Evolutionary conservation across 176 grass and related monocot genomes (phyloP), one percentile per base, ranked within the genome.

Genomic region (Zea luxurians): DNA sequence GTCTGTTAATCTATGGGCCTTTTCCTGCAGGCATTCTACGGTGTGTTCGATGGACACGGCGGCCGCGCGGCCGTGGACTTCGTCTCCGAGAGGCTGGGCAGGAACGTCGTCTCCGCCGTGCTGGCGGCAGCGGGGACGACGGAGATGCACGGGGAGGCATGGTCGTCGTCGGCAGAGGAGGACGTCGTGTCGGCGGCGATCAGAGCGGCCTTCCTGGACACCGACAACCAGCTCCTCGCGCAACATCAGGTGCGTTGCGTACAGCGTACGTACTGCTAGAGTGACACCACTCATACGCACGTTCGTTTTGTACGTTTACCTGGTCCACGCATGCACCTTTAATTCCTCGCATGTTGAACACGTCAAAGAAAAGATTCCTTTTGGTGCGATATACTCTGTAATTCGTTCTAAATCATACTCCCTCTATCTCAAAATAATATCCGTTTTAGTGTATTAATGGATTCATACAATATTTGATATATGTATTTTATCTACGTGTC

Each of bases 21-120:
- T 2, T 42, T 42, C 41, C 41, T 71, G 21, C 82, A 95, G 96
- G 89, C 89, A 37, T 92, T 99, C 68, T 99, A 95, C 21, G 92
- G 90, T 53, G 89, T 99, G 7, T 99, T 90, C 75, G 96, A 99
- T 35, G 92, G 96, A 0, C 96, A 99, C 78, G 92, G 96, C 4
- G 96, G 96, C 7, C 83, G 87, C 16, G 83, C 88, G 7, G 92
- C 96, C 40, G 92, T 95, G 48, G 88, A 99, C 85, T 85, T 92
- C 7, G 75, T 99, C 76, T 88, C 92, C 2, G 18, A 77, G 37
- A 81, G 76, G 6, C 83, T 95, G 36, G 90, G 88, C 70, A 48
- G 79, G 20, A 99, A 79, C 79, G 87, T 99, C 21, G 65, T 92
- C 52, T 37, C 89, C 68, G 70, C 88, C 2, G 64, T 91, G 27